A percentile compares a stretch with the other conserved stretches of the same genome.
These are phyloP conservation scores for Rhizophagus clarus DNA, from an alignment of 192 early-diverging fungal genomes.

Conservation along the genomic window DNA sequence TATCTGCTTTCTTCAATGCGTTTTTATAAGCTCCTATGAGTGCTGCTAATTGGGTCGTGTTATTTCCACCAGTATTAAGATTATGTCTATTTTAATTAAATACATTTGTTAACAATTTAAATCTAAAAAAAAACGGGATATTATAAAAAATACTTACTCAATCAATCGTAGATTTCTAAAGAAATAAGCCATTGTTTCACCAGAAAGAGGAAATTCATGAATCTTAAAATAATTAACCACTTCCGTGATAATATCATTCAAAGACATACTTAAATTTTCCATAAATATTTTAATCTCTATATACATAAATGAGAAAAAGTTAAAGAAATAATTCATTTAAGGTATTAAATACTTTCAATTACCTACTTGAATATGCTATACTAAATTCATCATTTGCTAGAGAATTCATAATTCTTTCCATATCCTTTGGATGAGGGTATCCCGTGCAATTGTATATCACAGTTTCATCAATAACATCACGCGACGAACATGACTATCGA, in stretches of 20 bases:
- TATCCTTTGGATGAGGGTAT: constrained; percentile 84
- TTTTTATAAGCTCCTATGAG: constrained; percentile 87
- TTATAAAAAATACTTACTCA: constrained; percentile 62
- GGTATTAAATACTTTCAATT: not conserved
- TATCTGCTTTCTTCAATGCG: constrained; percentile 28
- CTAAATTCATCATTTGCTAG: constrained; percentile 89
- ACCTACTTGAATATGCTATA: constrained; percentile 64
- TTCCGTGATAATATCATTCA: constrained; percentile 89
- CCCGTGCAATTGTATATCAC: constrained; percentile 93
- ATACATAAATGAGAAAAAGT: not conserved
- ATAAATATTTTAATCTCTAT: constrained; percentile 77
- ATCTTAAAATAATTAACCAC: constrained; percentile 64
- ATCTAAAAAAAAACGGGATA: constrained; percentile 12
- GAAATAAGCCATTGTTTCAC: constrained; percentile 65
- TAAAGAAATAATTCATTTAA: not conserved
- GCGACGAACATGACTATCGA: constrained; percentile 75
- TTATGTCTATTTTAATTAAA: constrained; percentile 63
- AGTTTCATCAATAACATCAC: constrained; percentile 70
- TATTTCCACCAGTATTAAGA: constrained; percentile 79
- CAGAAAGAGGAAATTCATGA: constrained; percentile 69
- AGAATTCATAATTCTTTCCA: constrained; percentile 74
- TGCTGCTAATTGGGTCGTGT: constrained; percentile 86
- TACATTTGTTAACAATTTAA: not conserved
- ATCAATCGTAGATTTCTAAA: constrained; percentile 85
- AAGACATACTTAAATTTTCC: constrained; percentile 82